phyloP scores from a whole-genome alignment of 345 rosid species.

The Gossypium ekmanianum region DNA sequence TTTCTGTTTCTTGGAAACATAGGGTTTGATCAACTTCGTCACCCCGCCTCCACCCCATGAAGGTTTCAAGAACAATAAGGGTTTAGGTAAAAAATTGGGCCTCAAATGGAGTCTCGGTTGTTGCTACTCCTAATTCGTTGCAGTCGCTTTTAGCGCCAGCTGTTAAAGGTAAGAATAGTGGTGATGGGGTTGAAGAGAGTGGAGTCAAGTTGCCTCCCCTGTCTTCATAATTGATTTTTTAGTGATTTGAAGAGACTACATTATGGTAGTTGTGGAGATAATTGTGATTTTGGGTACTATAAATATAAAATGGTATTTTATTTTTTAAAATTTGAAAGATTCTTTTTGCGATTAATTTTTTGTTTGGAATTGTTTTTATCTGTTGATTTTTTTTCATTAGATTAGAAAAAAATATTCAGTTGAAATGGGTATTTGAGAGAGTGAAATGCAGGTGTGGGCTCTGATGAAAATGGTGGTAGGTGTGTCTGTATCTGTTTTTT shows the following conservation, averaged over 20 bases:
- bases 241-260: slow-evolving; percentile 34
- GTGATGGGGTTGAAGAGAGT: slow-evolving; percentile 22
- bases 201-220: slow-evolving; percentile 52
- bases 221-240: slow-evolving; percentile 68
- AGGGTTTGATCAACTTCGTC: slow-evolving; percentile 76
- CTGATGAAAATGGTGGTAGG: too few relatives aligned
- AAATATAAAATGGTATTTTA: slow-evolving; percentile 49
- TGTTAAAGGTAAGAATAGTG: slow-evolving; percentile 10
- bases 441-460: too few relatives aligned
- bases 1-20: slow-evolving; percentile 56
- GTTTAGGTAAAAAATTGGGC: slow-evolving; percentile 54
- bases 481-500: too few relatives aligned
- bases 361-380: neutral
- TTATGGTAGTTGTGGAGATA: slow-evolving; percentile 49
- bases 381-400: neutral
- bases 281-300: slow-evolving; percentile 48
- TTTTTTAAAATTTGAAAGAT: neutral
- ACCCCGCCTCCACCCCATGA: slow-evolving; percentile 10
- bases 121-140: slow-evolving; percentile 58
- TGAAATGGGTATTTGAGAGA: too few relatives aligned
- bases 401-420: too few relatives aligned
- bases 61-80: slow-evolving; percentile 24
- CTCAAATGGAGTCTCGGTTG: slow-evolving; percentile 67
- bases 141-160: slow-evolving; percentile 46
- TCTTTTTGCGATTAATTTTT: neutral